phyloP scores from a whole-genome alignment of 1,284 basidiomycete species.

The Agroathelia rolfsii region DNA sequence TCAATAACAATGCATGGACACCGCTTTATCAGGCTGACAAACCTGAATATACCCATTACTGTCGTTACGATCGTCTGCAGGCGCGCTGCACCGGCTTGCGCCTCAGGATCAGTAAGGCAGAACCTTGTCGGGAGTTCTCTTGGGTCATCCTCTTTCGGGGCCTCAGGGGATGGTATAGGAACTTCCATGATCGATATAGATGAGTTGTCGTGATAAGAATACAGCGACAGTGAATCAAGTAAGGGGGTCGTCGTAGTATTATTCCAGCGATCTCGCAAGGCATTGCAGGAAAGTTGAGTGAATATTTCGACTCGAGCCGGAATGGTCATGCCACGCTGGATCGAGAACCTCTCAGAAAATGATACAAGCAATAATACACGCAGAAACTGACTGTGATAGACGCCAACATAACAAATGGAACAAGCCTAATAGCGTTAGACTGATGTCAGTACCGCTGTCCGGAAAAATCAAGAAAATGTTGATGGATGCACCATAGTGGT shows the following conservation, averaged over 20 bases:
- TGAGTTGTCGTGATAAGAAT: constrained; percentile 23
- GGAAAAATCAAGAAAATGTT: constrained; percentile 10
- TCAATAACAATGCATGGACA: too few relatives aligned
- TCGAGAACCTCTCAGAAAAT: constrained; percentile 7
- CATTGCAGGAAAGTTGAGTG: constrained; percentile 65
- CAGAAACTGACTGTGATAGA: constrained; percentile 46
- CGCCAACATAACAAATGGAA: constrained; percentile 61
- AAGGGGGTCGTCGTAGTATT: constrained; percentile 21
- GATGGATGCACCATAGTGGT: constrained; percentile 41
- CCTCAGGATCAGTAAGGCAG: constrained; percentile 53
- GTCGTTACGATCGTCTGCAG: constrained; percentile 66
- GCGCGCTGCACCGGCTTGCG: constrained; percentile 57
- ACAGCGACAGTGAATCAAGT: constrained; percentile 15
- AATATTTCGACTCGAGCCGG: constrained; percentile 69
- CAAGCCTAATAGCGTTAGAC: constrained; percentile 39
- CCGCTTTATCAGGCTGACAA: too few relatives aligned
- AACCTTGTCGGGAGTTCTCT: constrained; percentile 36
- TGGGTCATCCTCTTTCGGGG: constrained; percentile 37
- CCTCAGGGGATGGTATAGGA: constrained; percentile 14
- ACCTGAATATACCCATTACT: constrained; percentile 71
- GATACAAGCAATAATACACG: constrained; percentile 1
- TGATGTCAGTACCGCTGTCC: constrained; percentile 7
- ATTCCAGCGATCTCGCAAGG: constrained; percentile 36
- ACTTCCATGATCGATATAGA: constrained; percentile 14
- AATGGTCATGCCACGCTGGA: constrained; percentile 68